A percentile compares a stretch with the other conserved stretches of the same genome.
Conservation (phyloP, 164 flowering plant species). For the Platanus orientalis region DNA sequence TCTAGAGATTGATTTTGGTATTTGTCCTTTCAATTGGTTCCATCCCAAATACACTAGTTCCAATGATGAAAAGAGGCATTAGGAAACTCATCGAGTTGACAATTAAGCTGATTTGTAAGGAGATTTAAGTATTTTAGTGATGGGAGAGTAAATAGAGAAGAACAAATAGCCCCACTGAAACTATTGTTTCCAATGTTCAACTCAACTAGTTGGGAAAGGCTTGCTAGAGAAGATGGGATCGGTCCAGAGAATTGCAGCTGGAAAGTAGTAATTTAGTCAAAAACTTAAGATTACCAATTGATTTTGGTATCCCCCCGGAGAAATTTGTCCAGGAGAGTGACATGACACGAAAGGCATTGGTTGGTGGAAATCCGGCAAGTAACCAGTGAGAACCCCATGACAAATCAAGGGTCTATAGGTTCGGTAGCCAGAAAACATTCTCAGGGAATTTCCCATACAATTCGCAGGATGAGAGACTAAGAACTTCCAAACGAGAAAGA, state of each 20-base stretch:
- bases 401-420: conserved; percentile 5
- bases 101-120: neutral
- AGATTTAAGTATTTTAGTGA: conserved; percentile 2
- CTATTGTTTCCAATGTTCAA: neutral
- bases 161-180: no score
- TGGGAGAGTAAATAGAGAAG: conserved; percentile 17
- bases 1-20: conserved; percentile 13
- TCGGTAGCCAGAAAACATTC: conserved; percentile 15
- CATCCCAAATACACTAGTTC: neutral
- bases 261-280: neutral
- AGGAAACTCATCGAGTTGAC: neutral
- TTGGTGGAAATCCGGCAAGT: conserved; percentile 15
- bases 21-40: conserved; percentile 10
- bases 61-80: neutral
- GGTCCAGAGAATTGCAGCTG: conserved; percentile 6
- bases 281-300: conserved; percentile 21
- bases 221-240: conserved; percentile 12
- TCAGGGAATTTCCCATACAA: conserved; percentile 20
- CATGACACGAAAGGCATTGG: conserved; percentile 6
- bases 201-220: conserved; percentile 6
- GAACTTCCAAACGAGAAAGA: conserved; percentile 10
- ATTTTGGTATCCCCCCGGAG: conserved; percentile 16
- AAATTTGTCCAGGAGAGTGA: neutral
- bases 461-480: conserved; percentile 3
- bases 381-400: conserved; percentile 7